Percentiles rank a stretch among this genome's conserved stretches.
phyloP scores from a whole-genome alignment of 495 filamentous ascomycete genomes.

The Aspergillus affinis region DNA sequence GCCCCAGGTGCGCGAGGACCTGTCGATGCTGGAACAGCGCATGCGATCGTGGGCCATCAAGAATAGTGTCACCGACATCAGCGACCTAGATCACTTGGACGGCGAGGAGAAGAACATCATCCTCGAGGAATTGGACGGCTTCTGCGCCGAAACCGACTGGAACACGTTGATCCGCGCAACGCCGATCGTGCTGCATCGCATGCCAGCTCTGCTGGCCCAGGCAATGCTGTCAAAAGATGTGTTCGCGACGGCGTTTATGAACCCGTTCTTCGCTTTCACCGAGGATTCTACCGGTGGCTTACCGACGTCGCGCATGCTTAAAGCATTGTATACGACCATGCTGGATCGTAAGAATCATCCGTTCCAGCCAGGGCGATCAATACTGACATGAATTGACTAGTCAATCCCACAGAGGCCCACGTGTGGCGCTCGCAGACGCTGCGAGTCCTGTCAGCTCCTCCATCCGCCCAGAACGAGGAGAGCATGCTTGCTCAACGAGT shows the following conservation, averaged over 20 bases:
- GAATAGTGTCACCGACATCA: neutral
- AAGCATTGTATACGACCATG: slow-evolving; percentile 7
- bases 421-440: slow-evolving; percentile 18
- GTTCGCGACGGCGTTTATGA: slow-evolving; percentile 2
- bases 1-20: slow-evolving; percentile 4
- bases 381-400: neutral
- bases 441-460: neutral
- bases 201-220: slow-evolving; percentile 9
- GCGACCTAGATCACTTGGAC: neutral
- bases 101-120: neutral
- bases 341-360: neutral
- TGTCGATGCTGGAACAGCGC: slow-evolving; percentile 4
- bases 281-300: neutral
- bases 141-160: slow-evolving; percentile 7
- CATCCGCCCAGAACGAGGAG: neutral
- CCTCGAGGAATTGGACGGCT: slow-evolving; percentile 3
- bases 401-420: slow-evolving; percentile 4
- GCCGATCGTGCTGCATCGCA: neutral
- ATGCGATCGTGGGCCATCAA: slow-evolving; percentile 12
- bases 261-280: slow-evolving; percentile 14
- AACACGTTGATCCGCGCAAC: neutral
- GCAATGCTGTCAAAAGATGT: slow-evolving; percentile 12
- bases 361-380: neutral
- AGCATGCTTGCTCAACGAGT: neutral
- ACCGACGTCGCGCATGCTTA: neutral